phyloP scores from a whole-genome alignment of 192 early-diverging fungal genomes.

The Geranomyces michiganensis region DNA sequence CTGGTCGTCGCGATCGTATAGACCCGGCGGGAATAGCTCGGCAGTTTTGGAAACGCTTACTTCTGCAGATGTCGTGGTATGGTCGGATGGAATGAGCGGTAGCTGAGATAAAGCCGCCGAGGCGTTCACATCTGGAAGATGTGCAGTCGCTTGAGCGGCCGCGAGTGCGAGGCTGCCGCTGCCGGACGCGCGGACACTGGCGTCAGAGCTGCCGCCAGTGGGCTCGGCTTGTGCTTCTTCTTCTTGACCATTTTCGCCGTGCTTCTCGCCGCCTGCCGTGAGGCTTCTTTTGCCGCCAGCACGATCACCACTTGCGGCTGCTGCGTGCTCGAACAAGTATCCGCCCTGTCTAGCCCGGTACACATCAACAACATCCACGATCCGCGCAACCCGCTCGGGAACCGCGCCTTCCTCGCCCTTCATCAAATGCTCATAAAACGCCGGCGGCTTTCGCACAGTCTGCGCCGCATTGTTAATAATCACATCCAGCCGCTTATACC shows the following conservation, averaged over 20 bases:
- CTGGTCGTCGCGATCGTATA: slow-evolving; percentile 59
- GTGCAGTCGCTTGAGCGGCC: slow-evolving; percentile 24
- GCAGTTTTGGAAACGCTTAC: slow-evolving; percentile 5
- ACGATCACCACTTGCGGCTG: slow-evolving; percentile 4
- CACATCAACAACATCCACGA: slow-evolving; percentile 48
- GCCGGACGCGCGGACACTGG: neutral
- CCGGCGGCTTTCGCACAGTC: slow-evolving; percentile 60
- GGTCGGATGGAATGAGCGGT: slow-evolving; percentile 39
- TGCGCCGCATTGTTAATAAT: slow-evolving; percentile 68
- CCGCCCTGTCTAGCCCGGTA: slow-evolving; percentile 34
- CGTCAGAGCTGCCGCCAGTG: neutral
- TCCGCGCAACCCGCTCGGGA: slow-evolving; percentile 16
- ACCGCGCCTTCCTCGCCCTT: slow-evolving; percentile 40
- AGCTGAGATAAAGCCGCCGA: slow-evolving; percentile 53
- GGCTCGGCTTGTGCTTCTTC: neutral
- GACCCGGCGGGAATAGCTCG: slow-evolving; percentile 46
- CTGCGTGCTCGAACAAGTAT: slow-evolving; percentile 43
- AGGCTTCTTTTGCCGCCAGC: neutral
- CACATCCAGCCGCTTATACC: slow-evolving; percentile 48
- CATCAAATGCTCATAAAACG: slow-evolving; percentile 60
- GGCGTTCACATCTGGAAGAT: slow-evolving; percentile 30
- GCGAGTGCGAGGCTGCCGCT: slow-evolving; percentile 26
- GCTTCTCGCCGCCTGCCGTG: neutral
- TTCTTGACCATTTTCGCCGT: too few relatives aligned
- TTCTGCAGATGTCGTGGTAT: neutral